These are phyloP conservation scores for Salinomyces thailandicus DNA, from an alignment of 2,329 filamentous ascomycete species.

Conservation along the genomic window DNA sequence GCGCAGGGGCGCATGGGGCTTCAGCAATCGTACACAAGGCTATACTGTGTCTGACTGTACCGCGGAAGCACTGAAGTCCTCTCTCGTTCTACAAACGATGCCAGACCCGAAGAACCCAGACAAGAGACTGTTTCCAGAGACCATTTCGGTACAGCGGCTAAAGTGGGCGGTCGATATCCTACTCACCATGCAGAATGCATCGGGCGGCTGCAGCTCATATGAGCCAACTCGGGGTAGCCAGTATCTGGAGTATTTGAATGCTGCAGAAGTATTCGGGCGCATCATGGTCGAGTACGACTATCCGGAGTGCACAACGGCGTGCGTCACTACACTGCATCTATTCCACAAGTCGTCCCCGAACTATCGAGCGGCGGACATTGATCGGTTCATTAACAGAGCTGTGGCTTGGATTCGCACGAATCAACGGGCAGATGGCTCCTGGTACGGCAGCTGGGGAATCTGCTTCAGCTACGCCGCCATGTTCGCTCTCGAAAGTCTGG, in stretches of 20 bases:
- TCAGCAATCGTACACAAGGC: conserved; percentile 84
- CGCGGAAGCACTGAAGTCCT: conserved; percentile 77
- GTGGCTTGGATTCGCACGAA: conserved; percentile 72
- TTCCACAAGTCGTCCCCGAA: conserved; percentile 74
- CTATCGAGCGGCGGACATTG: conserved; percentile 68
- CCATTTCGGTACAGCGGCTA: conserved; percentile 67
- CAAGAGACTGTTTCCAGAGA: conserved; percentile 47
- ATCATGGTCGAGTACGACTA: conserved; percentile 99
- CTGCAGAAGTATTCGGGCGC: conserved; percentile 86
- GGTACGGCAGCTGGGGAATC: conserved; percentile 97
- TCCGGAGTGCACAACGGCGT: conserved; percentile 92
- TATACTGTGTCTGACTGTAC: conserved; percentile 95
- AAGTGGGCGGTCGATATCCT: conserved; percentile 85
- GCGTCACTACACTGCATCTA: conserved; percentile 73
- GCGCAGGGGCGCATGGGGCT: conserved; percentile 89
- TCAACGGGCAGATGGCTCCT: conserved; percentile 75
- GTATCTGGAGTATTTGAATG: conserved; percentile 76
- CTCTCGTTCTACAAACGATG: conserved; percentile 72
- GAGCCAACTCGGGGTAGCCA: conserved; percentile 71
- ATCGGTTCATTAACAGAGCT: conserved; percentile 58
- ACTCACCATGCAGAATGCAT: conserved; percentile 78
- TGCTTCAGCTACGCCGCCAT: conserved; percentile 96
- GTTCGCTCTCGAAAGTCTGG: conserved; percentile 86
- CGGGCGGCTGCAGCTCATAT: conserved; percentile 82
- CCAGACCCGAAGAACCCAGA: conserved; percentile 36